Conservation (phyloP, 768 basidiomycete species). For the Mrakia frigida region DNA sequence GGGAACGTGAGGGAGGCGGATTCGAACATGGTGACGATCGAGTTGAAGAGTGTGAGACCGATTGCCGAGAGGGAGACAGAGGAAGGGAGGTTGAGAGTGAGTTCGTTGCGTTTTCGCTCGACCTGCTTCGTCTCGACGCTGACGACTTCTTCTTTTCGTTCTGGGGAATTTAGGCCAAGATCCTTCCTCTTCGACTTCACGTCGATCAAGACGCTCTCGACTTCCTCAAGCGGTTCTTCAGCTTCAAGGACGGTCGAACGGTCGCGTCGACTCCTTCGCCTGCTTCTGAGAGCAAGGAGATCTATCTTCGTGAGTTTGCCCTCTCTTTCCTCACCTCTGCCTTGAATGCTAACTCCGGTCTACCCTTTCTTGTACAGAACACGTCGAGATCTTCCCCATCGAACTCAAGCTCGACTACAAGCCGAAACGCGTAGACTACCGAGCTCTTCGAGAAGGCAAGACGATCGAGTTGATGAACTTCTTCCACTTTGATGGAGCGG, state of each 20-base stretch:
- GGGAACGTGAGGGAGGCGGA: conserved; percentile 86
- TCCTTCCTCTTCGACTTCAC: conserved; percentile 82
- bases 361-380: conserved; percentile 53
- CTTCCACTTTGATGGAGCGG: conserved; percentile 98
- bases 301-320: conserved; percentile 63
- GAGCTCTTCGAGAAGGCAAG: conserved; percentile 78
- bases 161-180: conserved; percentile 61
- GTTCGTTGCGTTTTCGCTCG: neutral
- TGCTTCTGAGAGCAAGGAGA: conserved; percentile 47
- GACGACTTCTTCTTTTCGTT: neutral
- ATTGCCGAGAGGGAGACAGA: conserved; percentile 60
- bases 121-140: neutral
- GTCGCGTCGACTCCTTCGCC: neutral
- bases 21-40: conserved; percentile 87
- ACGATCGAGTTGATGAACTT: conserved; percentile 99
- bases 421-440: conserved; percentile 91
- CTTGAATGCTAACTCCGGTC: too few relatives aligned
- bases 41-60: conserved; percentile 68
- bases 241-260: conserved; percentile 54
- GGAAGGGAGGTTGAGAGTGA: conserved; percentile 59
- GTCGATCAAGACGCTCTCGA: conserved; percentile 98
- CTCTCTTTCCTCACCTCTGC: too few relatives aligned
- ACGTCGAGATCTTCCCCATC: conserved; percentile 90
- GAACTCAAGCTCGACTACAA: conserved; percentile 97
- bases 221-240: conserved; percentile 93